Base-by-base conservation (phyloP, 129 eudicot species). In the Escallonia rubra region DNA sequence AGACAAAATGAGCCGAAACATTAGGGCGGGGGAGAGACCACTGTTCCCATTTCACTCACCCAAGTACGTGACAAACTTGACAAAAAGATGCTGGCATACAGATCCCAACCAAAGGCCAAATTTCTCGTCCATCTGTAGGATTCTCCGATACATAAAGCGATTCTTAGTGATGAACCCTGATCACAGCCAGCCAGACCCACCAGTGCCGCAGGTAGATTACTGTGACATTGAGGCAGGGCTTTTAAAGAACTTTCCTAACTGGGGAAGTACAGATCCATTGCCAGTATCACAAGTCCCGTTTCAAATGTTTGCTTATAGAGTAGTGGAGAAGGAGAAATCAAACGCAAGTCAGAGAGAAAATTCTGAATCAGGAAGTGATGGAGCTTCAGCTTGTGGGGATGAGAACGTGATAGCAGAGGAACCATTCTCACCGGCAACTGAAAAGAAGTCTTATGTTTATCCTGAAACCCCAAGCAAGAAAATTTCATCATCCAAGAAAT, bases 321-420 rank as follows among this genome's bases (percentile, higher is more conserved):
- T 82, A 14, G 65, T 59, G 9, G 93, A 86, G 75, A 86, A 72
- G 70, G 93, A 82, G 51, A 82, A 58, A 44, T 41, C 63, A 23
- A 57, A 65, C 23, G 43, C 63, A 43, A 65, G 55, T 57, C 56
- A 43, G 59, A 74, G 76, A 64, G 86, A 82, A 41, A 79, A 62
- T 70, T 82, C 81, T 5, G 88, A 86, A 77, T 86, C 88, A 6
- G 92, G 79, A 38, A 86, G 88, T 65, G 92, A 86, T 55, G 80
- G 68, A 16, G 67, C 85, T 77, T 78, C 86, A 12, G 75, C 80
- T 15, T 62, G 74, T 47, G 92, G 78, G 40, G 91, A 86, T 43
- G 92, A 79, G 48, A 70, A 47, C 70, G 56, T 59, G 39, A 65
- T 53, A 16, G 88, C 80, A 16, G 86, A 82, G 11, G 86, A 82